Evolutionary conservation across 805 yeast genomes (phyloP).

Genomic region (Lipomyces starkeyi): DNA sequence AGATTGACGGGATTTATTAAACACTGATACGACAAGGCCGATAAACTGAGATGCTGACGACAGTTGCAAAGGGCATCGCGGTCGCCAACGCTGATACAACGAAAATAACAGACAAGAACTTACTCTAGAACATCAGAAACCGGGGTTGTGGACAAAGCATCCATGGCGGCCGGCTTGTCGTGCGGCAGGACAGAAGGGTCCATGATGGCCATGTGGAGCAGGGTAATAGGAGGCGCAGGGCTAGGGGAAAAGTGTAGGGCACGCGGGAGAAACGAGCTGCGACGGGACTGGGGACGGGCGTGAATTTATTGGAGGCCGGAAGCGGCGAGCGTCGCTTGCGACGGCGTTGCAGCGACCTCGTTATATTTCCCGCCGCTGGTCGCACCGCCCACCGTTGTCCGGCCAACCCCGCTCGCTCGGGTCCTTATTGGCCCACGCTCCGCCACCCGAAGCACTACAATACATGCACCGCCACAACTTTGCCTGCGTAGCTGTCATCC

Average conservation of each 20-base stretch:
- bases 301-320: constrained; percentile 8
- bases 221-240: constrained; percentile 10
- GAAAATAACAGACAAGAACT: not conserved
- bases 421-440: not conserved
- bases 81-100: not conserved
- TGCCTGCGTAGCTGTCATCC: not conserved
- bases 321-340: constrained; percentile 7
- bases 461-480: not conserved
- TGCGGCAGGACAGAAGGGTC: constrained; percentile 25
- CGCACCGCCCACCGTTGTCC: constrained; percentile 2
- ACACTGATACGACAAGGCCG: not conserved
- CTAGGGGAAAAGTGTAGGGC: constrained; percentile 8
- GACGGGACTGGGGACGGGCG: constrained; percentile 9
- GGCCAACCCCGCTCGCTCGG: constrained; percentile 9
- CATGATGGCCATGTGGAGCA: constrained; percentile 20
- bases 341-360: not conserved
- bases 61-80: constrained; percentile 1
- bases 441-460: not conserved
- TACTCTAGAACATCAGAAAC: constrained; percentile 15
- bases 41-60: not conserved
- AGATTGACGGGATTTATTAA: not conserved
- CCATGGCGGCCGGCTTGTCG: constrained; percentile 10
- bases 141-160: constrained; percentile 14
- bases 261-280: constrained; percentile 2
- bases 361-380: not conserved